Evolutionary conservation across 2,329 filamentous ascomycete species (phyloP), one percentile per base, ranked within the genome.

Genomic region (Exophiala mesophila): DNA sequence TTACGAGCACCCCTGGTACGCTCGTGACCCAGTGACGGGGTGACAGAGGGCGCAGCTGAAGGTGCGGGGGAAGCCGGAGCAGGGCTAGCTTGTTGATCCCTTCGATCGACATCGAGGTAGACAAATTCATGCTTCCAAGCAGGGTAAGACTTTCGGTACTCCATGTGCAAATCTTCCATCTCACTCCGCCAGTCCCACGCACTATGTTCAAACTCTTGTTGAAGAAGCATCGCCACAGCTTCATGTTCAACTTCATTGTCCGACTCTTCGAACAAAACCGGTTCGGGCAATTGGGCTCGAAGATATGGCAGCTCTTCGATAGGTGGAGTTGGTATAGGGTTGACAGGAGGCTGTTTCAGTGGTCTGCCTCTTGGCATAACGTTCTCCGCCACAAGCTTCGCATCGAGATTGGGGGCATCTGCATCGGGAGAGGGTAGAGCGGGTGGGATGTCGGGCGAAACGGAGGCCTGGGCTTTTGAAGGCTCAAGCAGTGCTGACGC

Each of bases 271-370:
- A 72, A 57, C 18, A 72, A 65, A 4, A 67, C 66, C 15, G 69
- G 55, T 1, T 68, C 66, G 4, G 66, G 68, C 20, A 67, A 64
- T 1, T 64, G 66, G 15, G 58, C 56, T 26, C 61, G 55, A 15
- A 72, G 54, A 48, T 71, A 73, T 3, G 70, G 70, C n/a, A 73
- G 56, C 41, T 55, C 62, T 13, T 70, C 66, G 29, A 72, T 42
- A 2, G 64, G 61, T 15, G 68, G 59, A 6, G 58, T 58, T 10
- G 60, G 54, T 13, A 56, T 57, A 12, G 55, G 52, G 39, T 52
- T 55, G 12, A 53, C 35, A 3, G 49, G 53, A 12, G 47, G 41
- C 34, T 57, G 36, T 21, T 44, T 55, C 7, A 56, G 36, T 16
- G 49, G 53, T 28, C 54, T 39, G 20, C 55, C 54, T 29, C 41